A percentile compares a stretch with the other conserved stretches of the same genome.
phyloP scores from a whole-genome alignment of 1,139 yeast species.

The Hyphopichia khmerensis region DNA sequence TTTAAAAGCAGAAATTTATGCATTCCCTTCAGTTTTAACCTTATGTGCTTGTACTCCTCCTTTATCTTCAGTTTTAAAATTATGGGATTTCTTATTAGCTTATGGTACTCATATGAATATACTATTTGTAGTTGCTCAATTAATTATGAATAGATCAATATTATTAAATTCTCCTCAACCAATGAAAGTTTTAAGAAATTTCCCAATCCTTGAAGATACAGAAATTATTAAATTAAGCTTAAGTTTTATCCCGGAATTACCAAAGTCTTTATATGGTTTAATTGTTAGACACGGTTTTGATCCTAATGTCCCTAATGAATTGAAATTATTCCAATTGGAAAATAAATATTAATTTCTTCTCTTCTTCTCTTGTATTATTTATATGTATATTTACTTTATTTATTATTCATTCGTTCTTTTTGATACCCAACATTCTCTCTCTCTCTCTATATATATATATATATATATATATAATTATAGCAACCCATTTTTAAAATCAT shows the following conservation, averaged over 20 bases:
- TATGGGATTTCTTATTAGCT: slow-evolving; percentile 92
- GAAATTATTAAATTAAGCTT: slow-evolving; percentile 77
- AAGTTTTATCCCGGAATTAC: slow-evolving; percentile 77
- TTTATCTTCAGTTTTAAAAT: slow-evolving; percentile 63
- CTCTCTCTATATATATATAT: no score
- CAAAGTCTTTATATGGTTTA: slow-evolving; percentile 64
- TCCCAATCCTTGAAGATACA: slow-evolving; percentile 71
- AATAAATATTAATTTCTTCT: neutral
- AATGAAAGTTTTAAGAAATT: slow-evolving; percentile 69
- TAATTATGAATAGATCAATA: slow-evolving; percentile 64
- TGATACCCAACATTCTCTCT: no score
- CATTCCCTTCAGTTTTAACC: slow-evolving; percentile 85
- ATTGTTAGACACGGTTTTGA: slow-evolving; percentile 75
- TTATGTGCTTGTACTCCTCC: slow-evolving; percentile 92
- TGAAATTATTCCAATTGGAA: slow-evolving; percentile 21
- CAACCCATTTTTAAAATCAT: slow-evolving; percentile 45
- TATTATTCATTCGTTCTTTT: neutral
- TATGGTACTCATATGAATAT: slow-evolving; percentile 90
- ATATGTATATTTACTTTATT: neutral
- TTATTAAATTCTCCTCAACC: slow-evolving; percentile 64
- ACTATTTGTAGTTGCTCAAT: slow-evolving; percentile 80
- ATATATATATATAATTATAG: slow-evolving; percentile 9
- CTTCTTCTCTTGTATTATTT: neutral
- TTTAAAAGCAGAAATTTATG: slow-evolving; percentile 80
- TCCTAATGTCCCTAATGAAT: slow-evolving; percentile 40